phyloP scores from a whole-genome alignment of 148 eudicot genomes.

The Spergularia marina region DNA sequence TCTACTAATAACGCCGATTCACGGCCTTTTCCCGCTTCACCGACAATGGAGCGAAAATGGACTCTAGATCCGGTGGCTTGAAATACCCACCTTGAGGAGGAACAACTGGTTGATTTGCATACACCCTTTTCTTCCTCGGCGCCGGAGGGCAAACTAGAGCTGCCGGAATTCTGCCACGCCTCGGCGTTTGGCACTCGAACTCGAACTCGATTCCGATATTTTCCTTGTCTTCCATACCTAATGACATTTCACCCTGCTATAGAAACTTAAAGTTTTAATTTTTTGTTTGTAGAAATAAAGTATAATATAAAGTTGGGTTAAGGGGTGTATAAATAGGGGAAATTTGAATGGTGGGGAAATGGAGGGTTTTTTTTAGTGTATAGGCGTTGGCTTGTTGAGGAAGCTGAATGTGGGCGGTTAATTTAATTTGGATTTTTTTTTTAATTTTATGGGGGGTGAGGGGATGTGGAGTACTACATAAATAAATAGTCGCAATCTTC shows the following conservation, averaged over 20 bases:
- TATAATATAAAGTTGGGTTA: no score
- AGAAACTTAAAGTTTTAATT: no score
- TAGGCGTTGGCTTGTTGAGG: conserved; percentile 9
- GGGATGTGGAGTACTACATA: no score
- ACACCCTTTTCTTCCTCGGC: conserved; percentile 52
- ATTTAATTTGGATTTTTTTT: neutral
- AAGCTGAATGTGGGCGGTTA: conserved; percentile 8
- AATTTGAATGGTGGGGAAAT: neutral
- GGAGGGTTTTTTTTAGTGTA: neutral
- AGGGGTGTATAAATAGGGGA: conserved; percentile 9
- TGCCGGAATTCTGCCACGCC: conserved; percentile 29
- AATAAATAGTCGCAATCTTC: neutral
- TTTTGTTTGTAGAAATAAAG: no score
- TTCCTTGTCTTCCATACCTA: conserved; percentile 19
- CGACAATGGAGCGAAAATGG: conserved; percentile 15
- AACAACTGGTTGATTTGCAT: conserved; percentile 18
- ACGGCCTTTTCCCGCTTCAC: conserved; percentile 7
- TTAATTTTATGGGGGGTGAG: neutral
- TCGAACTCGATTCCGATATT: conserved; percentile 21
- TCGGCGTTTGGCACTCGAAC: conserved; percentile 44
- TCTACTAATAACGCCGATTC: neutral
- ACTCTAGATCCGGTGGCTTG: conserved; percentile 38
- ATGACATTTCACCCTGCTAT: neutral
- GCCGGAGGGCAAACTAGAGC: conserved; percentile 50
- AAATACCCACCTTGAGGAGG: conserved; percentile 61